These are phyloP conservation scores for Carpinus fangiana DNA, from an alignment of 306 rosid genomes.

Conservation along the genomic window DNA sequence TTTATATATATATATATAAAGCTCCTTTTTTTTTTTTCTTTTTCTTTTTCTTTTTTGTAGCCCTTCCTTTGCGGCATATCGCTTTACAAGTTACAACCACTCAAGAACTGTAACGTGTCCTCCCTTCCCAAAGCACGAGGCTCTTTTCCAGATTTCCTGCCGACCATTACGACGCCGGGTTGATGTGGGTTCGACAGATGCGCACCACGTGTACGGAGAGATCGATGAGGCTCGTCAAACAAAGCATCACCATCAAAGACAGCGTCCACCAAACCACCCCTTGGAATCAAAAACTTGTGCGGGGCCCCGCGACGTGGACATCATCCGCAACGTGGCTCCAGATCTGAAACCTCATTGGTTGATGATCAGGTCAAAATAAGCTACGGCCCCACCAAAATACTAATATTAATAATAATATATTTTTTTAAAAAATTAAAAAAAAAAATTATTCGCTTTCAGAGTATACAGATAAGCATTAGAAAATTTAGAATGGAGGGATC, in stretches of 20 bases:
- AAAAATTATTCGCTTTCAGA: neutral
- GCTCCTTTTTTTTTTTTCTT: too few relatives aligned
- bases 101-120: neutral
- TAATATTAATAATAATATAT: neutral
- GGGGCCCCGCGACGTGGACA: constrained; percentile 34
- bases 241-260: constrained; percentile 23
- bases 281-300: constrained; percentile 31
- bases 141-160: constrained; percentile 2
- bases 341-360: constrained; percentile 8
- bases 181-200: neutral
- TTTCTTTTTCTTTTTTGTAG: too few relatives aligned
- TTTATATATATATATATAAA: too few relatives aligned
- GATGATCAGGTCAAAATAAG: neutral
- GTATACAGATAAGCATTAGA: neutral
- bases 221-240: constrained; percentile 17
- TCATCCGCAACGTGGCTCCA: constrained; percentile 29
- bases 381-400: neutral
- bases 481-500: neutral
- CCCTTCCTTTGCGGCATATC: neutral
- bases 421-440: neutral
- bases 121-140: constrained; percentile 17
- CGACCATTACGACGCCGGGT: constrained; percentile 27
- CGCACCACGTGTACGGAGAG: constrained; percentile 33
- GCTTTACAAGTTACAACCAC: neutral
- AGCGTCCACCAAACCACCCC: constrained; percentile 27